Evolutionary conservation across 805 yeast species (phyloP).

Genomic region (Metschnikowia dekortorum): DNA sequence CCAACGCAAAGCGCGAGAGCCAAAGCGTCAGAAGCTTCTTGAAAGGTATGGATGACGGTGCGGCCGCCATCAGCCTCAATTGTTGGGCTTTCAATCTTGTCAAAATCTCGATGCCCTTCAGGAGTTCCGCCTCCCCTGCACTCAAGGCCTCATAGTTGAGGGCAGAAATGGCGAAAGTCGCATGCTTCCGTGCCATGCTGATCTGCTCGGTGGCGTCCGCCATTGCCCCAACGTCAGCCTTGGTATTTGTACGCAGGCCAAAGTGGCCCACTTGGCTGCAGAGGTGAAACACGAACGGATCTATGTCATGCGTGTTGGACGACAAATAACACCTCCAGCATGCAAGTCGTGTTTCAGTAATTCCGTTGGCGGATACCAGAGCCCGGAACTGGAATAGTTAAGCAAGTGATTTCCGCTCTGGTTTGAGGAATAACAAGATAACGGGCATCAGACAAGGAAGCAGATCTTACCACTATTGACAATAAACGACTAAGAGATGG

Average conservation of each 20-base stretch:
- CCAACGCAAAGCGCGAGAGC: slow-evolving; percentile 10
- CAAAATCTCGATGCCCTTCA: slow-evolving; percentile 49
- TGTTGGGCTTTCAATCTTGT: slow-evolving; percentile 6
- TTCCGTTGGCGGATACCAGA: too few species aligned
- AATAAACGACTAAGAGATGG: too few species aligned
- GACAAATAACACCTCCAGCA: too few species aligned
- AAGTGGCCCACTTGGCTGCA: too few species aligned
- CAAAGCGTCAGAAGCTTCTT: slow-evolving; percentile 10
- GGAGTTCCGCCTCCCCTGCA: slow-evolving; percentile 63
- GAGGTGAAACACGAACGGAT: too few species aligned
- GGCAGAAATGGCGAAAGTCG: slow-evolving; percentile 76
- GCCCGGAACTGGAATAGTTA: too few species aligned
- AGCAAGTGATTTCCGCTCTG: too few species aligned
- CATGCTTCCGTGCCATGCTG: slow-evolving; percentile 58
- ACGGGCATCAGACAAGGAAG: too few species aligned
- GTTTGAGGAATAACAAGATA: too few species aligned
- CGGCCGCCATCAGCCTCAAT: neutral
- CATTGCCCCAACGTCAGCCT: slow-evolving; percentile 44
- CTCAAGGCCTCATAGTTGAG: slow-evolving; percentile 68
- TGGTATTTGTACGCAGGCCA: slow-evolving; percentile 12
- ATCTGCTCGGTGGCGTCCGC: slow-evolving; percentile 54
- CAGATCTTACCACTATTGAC: too few species aligned
- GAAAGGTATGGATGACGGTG: slow-evolving; percentile 10
- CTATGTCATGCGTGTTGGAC: too few species aligned
- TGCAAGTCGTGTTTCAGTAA: too few species aligned